Evolutionary conservation across 2,329 filamentous ascomycete species (phyloP).

Genomic region (Neofusicoccum umdonicola): DNA sequence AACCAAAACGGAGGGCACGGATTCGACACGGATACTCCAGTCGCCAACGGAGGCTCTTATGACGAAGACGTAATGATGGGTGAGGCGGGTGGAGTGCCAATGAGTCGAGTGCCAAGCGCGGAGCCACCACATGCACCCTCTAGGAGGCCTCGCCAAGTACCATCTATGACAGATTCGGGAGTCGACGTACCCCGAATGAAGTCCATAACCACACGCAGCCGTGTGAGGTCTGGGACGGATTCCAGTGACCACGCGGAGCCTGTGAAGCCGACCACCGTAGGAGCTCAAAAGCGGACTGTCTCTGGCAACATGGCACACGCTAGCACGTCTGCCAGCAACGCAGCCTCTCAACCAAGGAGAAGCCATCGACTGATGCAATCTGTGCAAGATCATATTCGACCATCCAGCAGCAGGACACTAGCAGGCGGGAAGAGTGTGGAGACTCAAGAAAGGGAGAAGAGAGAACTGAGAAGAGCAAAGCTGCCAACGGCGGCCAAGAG

Average conservation of each 20-base stretch:
- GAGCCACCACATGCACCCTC: slow-evolving; percentile 51
- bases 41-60: slow-evolving; percentile 37
- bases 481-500: slow-evolving; percentile 66
- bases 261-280: slow-evolving; percentile 27
- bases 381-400: slow-evolving; percentile 64
- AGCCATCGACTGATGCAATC: slow-evolving; percentile 43
- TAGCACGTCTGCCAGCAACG: slow-evolving; percentile 32
- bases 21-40: slow-evolving; percentile 47
- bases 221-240: slow-evolving; percentile 41
- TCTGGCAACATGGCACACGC: slow-evolving; percentile 67
- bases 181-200: slow-evolving; percentile 39
- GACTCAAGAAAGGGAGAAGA: slow-evolving; percentile 52
- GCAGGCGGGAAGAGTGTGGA: slow-evolving; percentile 54
- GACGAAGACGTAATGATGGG: slow-evolving; percentile 47
- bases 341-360: slow-evolving; percentile 44
- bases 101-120: slow-evolving; percentile 28
- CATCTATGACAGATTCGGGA: slow-evolving; percentile 29
- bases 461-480: slow-evolving; percentile 82
- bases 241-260: slow-evolving; percentile 37
- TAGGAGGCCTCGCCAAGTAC: slow-evolving; percentile 37
- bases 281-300: slow-evolving; percentile 83
- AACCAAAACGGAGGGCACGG: slow-evolving; percentile 23
- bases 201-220: slow-evolving; percentile 39
- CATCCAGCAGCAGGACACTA: slow-evolving; percentile 62
- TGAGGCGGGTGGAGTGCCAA: slow-evolving; percentile 31